phyloP scores from a whole-genome alignment of 176 grass and related monocot species.

The Zea mays region DNA sequence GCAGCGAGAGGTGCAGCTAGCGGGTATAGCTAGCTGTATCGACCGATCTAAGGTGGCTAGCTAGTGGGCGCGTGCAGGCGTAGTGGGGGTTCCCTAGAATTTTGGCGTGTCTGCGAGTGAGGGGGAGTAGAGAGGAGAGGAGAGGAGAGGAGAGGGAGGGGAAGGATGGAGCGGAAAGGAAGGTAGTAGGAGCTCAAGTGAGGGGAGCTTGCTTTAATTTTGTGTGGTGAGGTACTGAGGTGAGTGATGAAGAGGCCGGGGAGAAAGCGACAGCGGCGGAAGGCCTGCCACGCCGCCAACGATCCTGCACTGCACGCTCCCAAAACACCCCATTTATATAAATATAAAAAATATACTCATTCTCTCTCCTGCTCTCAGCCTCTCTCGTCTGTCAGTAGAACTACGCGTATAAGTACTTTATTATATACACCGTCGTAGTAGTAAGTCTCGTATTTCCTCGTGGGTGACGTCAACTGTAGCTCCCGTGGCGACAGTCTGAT shows the following conservation, averaged over 20 bases:
- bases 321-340: constrained; percentile 52
- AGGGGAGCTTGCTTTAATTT: constrained; percentile 24
- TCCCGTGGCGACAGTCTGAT: no score
- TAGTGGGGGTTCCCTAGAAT: constrained; percentile 31
- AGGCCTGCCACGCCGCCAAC: constrained; percentile 84
- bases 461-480: no score
- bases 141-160: not conserved
- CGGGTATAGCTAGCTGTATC: not conserved
- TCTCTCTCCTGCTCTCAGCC: no score
- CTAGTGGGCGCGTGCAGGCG: not conserved
- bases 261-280: constrained; percentile 38
- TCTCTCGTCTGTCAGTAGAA: no score
- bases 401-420: no score
- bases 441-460: no score
- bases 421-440: no score
- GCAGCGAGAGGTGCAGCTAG: not conserved
- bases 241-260: constrained; percentile 27
- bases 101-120: constrained; percentile 46
- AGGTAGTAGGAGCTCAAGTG: not conserved
- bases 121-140: not conserved
- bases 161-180: not conserved
- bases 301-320: constrained; percentile 63
- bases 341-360: no score
- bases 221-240: constrained; percentile 4
- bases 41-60: not conserved